These are phyloP conservation scores for Kregervanrija delftensis DNA, from an alignment of 805 yeast species.

Conservation along the genomic window DNA sequence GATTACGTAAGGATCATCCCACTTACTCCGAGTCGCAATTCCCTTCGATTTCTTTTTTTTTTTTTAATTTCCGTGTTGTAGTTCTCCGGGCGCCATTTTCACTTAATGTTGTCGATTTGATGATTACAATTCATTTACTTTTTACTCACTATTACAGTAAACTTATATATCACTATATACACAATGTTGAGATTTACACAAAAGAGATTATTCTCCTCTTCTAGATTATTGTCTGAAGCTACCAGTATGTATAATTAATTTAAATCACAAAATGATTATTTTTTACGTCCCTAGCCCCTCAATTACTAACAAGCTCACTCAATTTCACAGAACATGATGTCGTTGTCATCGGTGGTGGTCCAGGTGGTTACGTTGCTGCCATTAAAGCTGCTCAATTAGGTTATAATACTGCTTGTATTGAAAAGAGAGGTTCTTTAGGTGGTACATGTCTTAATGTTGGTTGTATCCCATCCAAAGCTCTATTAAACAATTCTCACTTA, in stretches of 20 bases:
- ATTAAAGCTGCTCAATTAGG: slow-evolving; percentile 98
- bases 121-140: neutral
- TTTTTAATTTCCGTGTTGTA: too few relatives aligned
- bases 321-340: slow-evolving; percentile 62
- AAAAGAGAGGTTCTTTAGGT: slow-evolving; percentile 92
- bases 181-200: slow-evolving; percentile 27
- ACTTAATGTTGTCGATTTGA: too few relatives aligned
- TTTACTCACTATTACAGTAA: neutral
- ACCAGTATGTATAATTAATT: slow-evolving; percentile 17
- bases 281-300: too few relatives aligned
- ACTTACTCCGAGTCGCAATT: too few relatives aligned
- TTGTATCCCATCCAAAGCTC: slow-evolving; percentile 96
- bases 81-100: too few relatives aligned
- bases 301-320: neutral
- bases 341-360: slow-evolving; percentile 97
- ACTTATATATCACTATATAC: neutral
- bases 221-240: slow-evolving; percentile 23
- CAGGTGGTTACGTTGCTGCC: slow-evolving; percentile 99
- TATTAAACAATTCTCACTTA: slow-evolving; percentile 88
- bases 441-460: slow-evolving; percentile 99
- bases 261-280: neutral
- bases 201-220: slow-evolving; percentile 26
- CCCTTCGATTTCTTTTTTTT: too few relatives aligned
- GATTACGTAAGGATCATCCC: too few relatives aligned
- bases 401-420: slow-evolving; percentile 90